Percentiles rank a stretch among this genome's conserved stretches.
Conservation (phyloP, 805 yeast genomes). For the Soucietia sequanensis region DNA sequence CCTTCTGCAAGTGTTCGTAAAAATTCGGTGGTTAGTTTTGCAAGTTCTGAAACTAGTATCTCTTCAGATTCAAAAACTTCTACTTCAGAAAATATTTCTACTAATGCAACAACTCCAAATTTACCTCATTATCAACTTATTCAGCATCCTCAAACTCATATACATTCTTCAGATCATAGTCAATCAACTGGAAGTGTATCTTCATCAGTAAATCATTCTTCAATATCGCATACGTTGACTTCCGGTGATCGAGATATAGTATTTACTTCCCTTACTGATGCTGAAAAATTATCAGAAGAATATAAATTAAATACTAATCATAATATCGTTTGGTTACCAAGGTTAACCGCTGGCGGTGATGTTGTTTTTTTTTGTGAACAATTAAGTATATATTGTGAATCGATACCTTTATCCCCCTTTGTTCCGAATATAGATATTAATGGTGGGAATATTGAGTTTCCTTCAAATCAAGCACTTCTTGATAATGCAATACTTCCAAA, state of each 20-base stretch:
- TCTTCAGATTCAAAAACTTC: slow-evolving; percentile 19
- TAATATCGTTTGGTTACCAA: slow-evolving; percentile 57
- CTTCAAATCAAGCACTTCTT: background rate
- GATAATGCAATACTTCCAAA: background rate
- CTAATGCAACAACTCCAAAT: background rate
- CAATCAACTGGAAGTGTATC: slow-evolving; percentile 3
- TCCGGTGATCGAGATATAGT: slow-evolving; percentile 9
- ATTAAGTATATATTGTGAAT: slow-evolving; percentile 56
- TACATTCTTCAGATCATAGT: background rate
- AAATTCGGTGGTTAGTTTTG: slow-evolving; percentile 51
- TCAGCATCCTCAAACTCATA: slow-evolving; percentile 3
- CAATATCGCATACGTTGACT: slow-evolving; percentile 13
- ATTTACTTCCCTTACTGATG: slow-evolving; percentile 22
- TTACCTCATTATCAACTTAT: slow-evolving; percentile 1
- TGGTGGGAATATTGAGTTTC: slow-evolving; percentile 2
- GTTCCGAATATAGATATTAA: slow-evolving; percentile 9
- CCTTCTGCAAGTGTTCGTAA: slow-evolving; percentile 40
- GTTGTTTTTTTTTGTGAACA: slow-evolving; percentile 60
- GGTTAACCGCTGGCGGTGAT: slow-evolving; percentile 53
- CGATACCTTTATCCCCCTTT: slow-evolving; percentile 50
- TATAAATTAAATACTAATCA: slow-evolving; percentile 16
- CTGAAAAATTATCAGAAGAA: slow-evolving; percentile 25
- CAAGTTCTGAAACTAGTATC: slow-evolving; percentile 39
- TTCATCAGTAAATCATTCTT: slow-evolving; percentile 5
- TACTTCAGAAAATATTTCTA: slow-evolving; percentile 2